These are phyloP conservation scores for Thelephora aurantiotincta DNA, from an alignment of 768 basidiomycete species.

Conservation along the genomic window DNA sequence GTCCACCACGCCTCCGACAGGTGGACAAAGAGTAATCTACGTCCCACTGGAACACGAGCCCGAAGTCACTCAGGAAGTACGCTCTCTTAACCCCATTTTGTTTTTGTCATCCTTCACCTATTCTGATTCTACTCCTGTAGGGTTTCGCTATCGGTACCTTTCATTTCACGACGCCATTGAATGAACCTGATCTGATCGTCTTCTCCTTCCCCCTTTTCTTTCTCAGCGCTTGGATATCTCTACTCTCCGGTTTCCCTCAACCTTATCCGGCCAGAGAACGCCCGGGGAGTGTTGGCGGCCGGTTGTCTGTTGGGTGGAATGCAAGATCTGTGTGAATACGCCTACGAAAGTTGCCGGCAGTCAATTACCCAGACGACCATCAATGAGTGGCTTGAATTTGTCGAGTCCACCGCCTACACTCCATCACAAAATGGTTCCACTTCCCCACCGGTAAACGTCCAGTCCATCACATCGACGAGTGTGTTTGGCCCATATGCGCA, in stretches of 20 bases:
- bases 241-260: constrained; percentile 62
- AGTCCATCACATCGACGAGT: constrained; percentile 27
- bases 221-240: constrained; percentile 61
- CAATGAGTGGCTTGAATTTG: constrained; percentile 63
- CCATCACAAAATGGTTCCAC: constrained; percentile 35
- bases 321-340: constrained; percentile 69
- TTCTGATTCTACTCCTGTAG: constrained; percentile 18
- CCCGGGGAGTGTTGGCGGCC: constrained; percentile 74
- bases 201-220: constrained; percentile 12
- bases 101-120: constrained; percentile 3
- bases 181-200: constrained; percentile 5
- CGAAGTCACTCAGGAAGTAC: constrained; percentile 74
- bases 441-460: constrained; percentile 19
- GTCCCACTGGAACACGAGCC: constrained; percentile 68
- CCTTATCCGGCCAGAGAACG: constrained; percentile 62
- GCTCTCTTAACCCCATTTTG: constrained; percentile 12
- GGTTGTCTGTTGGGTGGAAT: constrained; percentile 78
- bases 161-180: constrained; percentile 1
- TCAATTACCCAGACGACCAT: constrained; percentile 69
- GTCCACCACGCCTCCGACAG: constrained; percentile 60
- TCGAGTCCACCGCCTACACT: constrained; percentile 36
- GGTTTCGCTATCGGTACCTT: constrained; percentile 61
- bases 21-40: constrained; percentile 55
- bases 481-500: constrained; percentile 72
- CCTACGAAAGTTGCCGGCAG: constrained; percentile 64